Conservation (phyloP, 2,329 filamentous ascomycete species). For the Blastomyces gilchristii region DNA sequence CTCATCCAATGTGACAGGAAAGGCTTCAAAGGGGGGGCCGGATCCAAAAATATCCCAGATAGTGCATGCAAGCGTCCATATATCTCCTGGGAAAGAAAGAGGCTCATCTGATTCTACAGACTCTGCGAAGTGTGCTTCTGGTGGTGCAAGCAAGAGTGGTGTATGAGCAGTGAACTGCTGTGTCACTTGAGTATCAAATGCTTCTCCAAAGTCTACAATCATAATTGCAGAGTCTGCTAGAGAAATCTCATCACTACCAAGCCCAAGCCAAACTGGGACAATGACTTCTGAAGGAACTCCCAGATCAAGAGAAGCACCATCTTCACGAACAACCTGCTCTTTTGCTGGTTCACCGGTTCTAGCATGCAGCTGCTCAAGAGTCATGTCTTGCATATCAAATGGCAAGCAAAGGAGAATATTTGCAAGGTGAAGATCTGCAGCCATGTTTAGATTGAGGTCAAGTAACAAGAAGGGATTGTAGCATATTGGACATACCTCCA, state of each 20-base stretch:
- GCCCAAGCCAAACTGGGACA: constrained; percentile 20
- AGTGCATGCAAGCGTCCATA: constrained; percentile 28
- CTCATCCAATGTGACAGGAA: constrained; percentile 8
- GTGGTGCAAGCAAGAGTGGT: constrained; percentile 15
- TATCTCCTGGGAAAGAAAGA: constrained; percentile 21
- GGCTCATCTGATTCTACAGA: constrained; percentile 12
- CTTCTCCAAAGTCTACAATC: constrained; percentile 23
- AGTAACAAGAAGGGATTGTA: background rate
- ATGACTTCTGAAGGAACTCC: background rate
- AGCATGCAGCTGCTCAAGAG: constrained; percentile 18
- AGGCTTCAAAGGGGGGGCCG: constrained; percentile 16
- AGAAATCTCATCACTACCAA: constrained; percentile 19
- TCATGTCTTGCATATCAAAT: constrained; percentile 16
- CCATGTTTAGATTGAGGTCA: background rate
- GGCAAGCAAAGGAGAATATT: constrained; percentile 20
- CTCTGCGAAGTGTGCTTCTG: constrained; percentile 12
- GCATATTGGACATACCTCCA: constrained; percentile 16
- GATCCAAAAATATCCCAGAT: constrained; percentile 29
- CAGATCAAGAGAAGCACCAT: constrained; percentile 16
- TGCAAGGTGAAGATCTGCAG: constrained; percentile 17
- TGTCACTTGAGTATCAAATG: constrained; percentile 17
- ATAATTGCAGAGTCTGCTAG: constrained; percentile 19
- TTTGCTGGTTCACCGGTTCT: constrained; percentile 14
- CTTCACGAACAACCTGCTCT: constrained; percentile 17
- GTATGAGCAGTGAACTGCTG: constrained; percentile 16